Evolutionary conservation across 2,329 filamentous ascomycete species (phyloP).

Genomic region (Fusarium buharicum): DNA sequence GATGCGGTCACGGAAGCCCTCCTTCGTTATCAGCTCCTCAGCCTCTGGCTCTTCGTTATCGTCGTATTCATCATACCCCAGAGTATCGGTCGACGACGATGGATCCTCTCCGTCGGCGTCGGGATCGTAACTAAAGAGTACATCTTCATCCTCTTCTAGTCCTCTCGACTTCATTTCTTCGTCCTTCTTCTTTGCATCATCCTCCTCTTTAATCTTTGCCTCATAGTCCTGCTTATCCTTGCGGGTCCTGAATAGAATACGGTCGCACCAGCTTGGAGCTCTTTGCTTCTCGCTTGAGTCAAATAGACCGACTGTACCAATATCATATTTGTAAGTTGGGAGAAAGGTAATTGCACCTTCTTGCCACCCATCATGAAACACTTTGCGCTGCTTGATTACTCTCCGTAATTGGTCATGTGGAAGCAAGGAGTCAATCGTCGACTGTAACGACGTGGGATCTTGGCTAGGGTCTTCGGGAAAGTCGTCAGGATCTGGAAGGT

Average conservation of each 20-base stretch:
- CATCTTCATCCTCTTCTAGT: constrained; percentile 82
- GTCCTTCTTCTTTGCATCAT: constrained; percentile 75
- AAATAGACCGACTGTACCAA: constrained; percentile 91
- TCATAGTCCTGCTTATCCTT: constrained; percentile 75
- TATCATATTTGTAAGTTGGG: constrained; percentile 97
- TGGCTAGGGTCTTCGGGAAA: constrained; percentile 74
- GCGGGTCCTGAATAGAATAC: constrained; percentile 85
- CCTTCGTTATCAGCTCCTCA: constrained; percentile 65
- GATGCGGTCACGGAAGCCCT: constrained; percentile 66
- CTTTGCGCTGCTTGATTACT: constrained; percentile 78
- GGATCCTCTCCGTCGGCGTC: constrained; percentile 72
- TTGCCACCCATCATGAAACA: constrained; percentile 90
- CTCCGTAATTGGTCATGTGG: constrained; percentile 87
- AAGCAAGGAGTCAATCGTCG: constrained; percentile 85
- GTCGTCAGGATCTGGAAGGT: constrained; percentile 71
- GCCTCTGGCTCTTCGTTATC: constrained; percentile 58
- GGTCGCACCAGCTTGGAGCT: constrained; percentile 96
- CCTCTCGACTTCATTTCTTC: constrained; percentile 87
- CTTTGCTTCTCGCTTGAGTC: constrained; percentile 95
- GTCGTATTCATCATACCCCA: constrained; percentile 71
- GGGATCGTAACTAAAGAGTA: constrained; percentile 91
- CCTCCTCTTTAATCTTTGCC: constrained; percentile 69
- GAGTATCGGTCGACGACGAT: constrained; percentile 41
- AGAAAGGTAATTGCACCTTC: constrained; percentile 90
- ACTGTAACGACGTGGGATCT: constrained; percentile 87